phyloP scores from a whole-genome alignment of 2,329 filamentous ascomycete genomes.

The Colletotrichum sp. region DNA sequence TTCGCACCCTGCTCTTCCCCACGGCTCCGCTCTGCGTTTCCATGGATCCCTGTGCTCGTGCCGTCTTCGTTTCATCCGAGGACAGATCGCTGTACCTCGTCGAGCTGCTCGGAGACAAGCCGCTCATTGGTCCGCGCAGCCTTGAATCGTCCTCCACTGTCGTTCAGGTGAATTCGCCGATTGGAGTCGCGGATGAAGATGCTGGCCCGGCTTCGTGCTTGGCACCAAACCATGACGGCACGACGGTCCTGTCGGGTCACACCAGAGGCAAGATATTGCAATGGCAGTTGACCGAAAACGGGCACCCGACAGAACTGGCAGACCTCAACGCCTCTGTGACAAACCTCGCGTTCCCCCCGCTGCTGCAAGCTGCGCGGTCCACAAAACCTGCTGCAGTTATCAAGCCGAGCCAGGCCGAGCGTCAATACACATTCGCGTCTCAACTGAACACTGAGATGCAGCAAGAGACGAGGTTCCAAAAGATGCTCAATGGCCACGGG shows the following conservation, averaged over 20 bases:
- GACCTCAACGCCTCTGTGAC: conserved; percentile 84
- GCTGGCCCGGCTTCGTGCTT: conserved; percentile 72
- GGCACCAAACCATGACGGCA: conserved; percentile 82
- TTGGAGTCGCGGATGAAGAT: conserved; percentile 65
- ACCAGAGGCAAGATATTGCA: conserved; percentile 76
- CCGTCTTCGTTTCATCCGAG: conserved; percentile 80
- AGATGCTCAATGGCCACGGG: conserved; percentile 51
- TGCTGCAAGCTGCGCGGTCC: conserved; percentile 53
- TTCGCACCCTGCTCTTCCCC: conserved; percentile 84
- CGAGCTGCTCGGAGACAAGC: conserved; percentile 69
- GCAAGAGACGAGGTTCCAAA: conserved; percentile 46
- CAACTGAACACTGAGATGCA: conserved; percentile 59
- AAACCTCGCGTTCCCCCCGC: conserved; percentile 76
- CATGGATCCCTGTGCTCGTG: conserved; percentile 84
- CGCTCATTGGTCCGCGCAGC: conserved; percentile 58
- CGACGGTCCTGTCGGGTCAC: conserved; percentile 81
- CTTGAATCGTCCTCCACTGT: conserved; percentile 61
- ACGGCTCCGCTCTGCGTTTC: conserved; percentile 73
- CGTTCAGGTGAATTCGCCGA: conserved; percentile 59
- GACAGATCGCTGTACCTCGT: conserved; percentile 82
- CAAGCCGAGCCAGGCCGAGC: conserved; percentile 77
- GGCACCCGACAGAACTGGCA: conserved; percentile 69
- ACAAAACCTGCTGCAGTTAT: conserved; percentile 68
- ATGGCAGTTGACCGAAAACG: conserved; percentile 80
- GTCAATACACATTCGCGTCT: conserved; percentile 69